Evolutionary conservation across 169 alveolate genomes (phyloP), one percentile per base, ranked within the genome.

Genomic region (Plasmodium relictum): DNA sequence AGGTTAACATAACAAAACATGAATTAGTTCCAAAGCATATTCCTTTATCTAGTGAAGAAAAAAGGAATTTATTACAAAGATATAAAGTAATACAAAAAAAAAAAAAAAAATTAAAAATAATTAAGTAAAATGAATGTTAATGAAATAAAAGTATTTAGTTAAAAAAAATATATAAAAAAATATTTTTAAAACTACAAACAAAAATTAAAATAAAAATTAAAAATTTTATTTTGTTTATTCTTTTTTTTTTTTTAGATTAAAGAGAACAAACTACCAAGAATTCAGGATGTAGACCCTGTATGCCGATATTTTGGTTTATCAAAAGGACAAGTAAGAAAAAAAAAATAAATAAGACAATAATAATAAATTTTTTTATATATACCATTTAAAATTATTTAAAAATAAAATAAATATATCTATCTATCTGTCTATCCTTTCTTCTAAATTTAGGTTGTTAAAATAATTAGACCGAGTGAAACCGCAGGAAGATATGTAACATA

Each of bases 401-500:
- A 14, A 50, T 50, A 3, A 3, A 14, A 50, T 50, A 50, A 6
- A 50, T 50, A 50, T 50, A 50, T 50, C 12, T 7, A 6, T 6
- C 12, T 50, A 50, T 50, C 12, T 50, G 12, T 50, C 59, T 50
- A 50, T 50, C n/a, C 39, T 56, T 71, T 22, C 31, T 70, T 39
- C 2, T 6, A 31, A 48, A 37, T 45, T 18, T 42, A 94, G 95
- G 99, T 98, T 58, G 99, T 98, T 78, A 98, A 98, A 93, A 98
- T 98, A 72, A 97, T 98, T 54, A 94, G 99, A 69, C 99, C 98
- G 20, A 94, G 98, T 62, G 99, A 98, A 89, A 98, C 99, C n/a
- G 99, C 99, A 2, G 99, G 99, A n/a, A 94, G 99, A 92, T 98
- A 98, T 93, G 98, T 98, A 73, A 98, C 99, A 16, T 98, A 97